A percentile compares a stretch with the other conserved stretches of the same genome.
Evolutionary conservation across 2,329 filamentous ascomycete genomes (phyloP).

Genomic region (Trichoderma koningiopsis): DNA sequence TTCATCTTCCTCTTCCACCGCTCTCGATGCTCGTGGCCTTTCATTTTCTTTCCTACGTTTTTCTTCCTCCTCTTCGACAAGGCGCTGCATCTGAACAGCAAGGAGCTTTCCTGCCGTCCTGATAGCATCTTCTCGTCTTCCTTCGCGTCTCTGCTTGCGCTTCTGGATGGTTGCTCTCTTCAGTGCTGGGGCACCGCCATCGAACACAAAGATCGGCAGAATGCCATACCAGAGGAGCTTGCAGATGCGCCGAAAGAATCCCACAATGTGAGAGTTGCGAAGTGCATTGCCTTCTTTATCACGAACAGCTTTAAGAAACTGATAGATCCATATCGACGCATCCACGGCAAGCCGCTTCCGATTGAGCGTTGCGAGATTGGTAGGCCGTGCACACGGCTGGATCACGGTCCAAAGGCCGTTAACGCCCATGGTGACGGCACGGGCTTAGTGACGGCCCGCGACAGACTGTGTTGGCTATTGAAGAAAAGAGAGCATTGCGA

Average conservation of each 20-base stretch:
- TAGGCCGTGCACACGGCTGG: constrained; percentile 91
- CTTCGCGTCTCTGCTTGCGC: constrained; percentile 79
- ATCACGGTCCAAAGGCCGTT: constrained; percentile 96
- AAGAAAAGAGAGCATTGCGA: neutral
- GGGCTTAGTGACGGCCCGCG: neutral
- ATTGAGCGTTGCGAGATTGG: constrained; percentile 94
- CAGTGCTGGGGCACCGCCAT: constrained; percentile 86
- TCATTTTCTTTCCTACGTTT: constrained; percentile 57
- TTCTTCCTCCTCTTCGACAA: constrained; percentile 80
- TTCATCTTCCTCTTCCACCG: constrained; percentile 52
- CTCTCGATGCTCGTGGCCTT: constrained; percentile 44
- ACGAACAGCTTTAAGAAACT: constrained; percentile 97
- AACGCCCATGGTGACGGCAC: constrained; percentile 74
- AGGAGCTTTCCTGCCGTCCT: constrained; percentile 88
- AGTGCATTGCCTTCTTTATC: constrained; percentile 98
- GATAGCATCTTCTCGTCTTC: constrained; percentile 87
- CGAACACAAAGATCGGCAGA: constrained; percentile 95
- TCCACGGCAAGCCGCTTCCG: constrained; percentile 95
- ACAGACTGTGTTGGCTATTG: neutral
- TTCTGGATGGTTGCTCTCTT: constrained; percentile 88
- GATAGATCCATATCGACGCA: constrained; percentile 99
- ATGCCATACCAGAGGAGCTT: constrained; percentile 97
- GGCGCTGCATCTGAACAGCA: constrained; percentile 89
- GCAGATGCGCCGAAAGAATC: constrained; percentile 97
- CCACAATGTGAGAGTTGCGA: constrained; percentile 92